A percentile compares a stretch with the other conserved stretches of the same genome.
Evolutionary conservation across 2,329 filamentous ascomycete genomes (phyloP).

Genomic region (Tolypocladium capitatum): DNA sequence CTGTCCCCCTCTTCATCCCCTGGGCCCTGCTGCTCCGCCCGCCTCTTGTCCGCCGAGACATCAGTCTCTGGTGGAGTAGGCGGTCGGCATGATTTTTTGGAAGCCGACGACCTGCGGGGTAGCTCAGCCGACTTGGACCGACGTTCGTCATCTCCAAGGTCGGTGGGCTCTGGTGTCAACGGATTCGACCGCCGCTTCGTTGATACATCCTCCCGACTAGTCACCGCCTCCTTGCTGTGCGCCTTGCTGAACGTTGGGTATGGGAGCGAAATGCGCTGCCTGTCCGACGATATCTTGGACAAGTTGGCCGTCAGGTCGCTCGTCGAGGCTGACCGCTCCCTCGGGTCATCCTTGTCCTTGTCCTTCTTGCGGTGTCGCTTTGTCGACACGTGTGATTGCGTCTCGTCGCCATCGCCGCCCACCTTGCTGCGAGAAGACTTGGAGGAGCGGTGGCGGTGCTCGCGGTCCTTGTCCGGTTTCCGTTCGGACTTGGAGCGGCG

Average conservation of each 20-base stretch:
- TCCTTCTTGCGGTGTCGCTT: constrained; percentile 19
- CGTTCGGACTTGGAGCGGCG: constrained; percentile 25
- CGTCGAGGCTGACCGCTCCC: constrained; percentile 21
- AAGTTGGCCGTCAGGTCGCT: constrained; percentile 38
- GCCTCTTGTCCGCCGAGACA: constrained; percentile 30
- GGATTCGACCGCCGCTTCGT: constrained; percentile 24
- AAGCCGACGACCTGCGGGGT: constrained; percentile 21
- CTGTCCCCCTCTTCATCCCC: constrained; percentile 11
- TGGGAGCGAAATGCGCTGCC: constrained; percentile 42
- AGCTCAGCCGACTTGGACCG: constrained; percentile 36
- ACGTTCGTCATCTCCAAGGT: constrained; percentile 34
- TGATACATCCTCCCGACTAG: constrained; percentile 42
- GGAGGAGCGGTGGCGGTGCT: constrained; percentile 24
- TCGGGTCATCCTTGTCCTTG: constrained; percentile 18
- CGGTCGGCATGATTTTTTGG: constrained; percentile 34
- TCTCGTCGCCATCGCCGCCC: constrained; percentile 26
- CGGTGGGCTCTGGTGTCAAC: constrained; percentile 59
- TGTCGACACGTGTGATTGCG: constrained; percentile 23
- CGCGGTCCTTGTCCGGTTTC: constrained; percentile 19
- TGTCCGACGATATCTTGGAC: constrained; percentile 21
- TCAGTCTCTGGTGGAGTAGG: constrained; percentile 54
- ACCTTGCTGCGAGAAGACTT: constrained; percentile 28
- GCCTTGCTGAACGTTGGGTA: constrained; percentile 83
- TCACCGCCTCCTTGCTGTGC: constrained; percentile 77
- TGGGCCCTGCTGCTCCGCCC: constrained; percentile 22